Evolutionary conservation across 2,329 filamentous ascomycete species (phyloP).

Genomic region (Fusarium concolor): DNA sequence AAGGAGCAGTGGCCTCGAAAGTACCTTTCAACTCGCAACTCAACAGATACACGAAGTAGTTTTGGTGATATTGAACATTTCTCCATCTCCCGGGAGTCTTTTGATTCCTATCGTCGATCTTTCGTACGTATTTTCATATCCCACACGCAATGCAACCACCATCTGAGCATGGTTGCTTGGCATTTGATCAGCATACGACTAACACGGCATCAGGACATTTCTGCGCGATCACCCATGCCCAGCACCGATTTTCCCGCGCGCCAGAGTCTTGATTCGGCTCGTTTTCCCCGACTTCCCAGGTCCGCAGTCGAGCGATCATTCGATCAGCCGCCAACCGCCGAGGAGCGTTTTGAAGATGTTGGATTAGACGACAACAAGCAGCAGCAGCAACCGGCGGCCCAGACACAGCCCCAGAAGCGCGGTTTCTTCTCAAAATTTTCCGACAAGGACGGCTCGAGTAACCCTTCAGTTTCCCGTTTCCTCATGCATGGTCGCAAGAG

Average conservation of each 20-base stretch:
- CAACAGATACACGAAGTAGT: constrained; percentile 68
- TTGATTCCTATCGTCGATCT: constrained; percentile 94
- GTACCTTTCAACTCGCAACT: constrained; percentile 64
- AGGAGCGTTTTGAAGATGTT: constrained; percentile 91
- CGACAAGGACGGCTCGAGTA: constrained; percentile 55
- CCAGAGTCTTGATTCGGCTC: constrained; percentile 83
- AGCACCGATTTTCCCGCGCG: constrained; percentile 71
- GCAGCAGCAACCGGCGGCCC: constrained; percentile 30
- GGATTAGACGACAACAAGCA: constrained; percentile 80
- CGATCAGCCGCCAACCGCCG: constrained; percentile 73
- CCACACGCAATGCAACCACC: not conserved
- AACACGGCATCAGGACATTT: constrained; percentile 77
- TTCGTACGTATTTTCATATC: constrained; percentile 73
- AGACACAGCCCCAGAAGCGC: constrained; percentile 61
- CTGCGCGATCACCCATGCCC: constrained; percentile 81
- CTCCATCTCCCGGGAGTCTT: constrained; percentile 94
- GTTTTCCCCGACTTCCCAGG: constrained; percentile 71
- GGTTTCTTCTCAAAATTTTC: constrained; percentile 83
- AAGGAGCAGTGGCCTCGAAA: constrained; percentile 79
- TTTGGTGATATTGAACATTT: constrained; percentile 91
- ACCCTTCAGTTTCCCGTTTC: constrained; percentile 66
- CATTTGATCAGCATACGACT: constrained; percentile 24
- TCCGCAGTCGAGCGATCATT: constrained; percentile 70
- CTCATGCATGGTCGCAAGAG: constrained; percentile 78
- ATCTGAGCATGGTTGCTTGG: not conserved